phyloP scores from a whole-genome alignment of 2,329 filamentous ascomycete genomes.

The Alternaria sp. region DNA sequence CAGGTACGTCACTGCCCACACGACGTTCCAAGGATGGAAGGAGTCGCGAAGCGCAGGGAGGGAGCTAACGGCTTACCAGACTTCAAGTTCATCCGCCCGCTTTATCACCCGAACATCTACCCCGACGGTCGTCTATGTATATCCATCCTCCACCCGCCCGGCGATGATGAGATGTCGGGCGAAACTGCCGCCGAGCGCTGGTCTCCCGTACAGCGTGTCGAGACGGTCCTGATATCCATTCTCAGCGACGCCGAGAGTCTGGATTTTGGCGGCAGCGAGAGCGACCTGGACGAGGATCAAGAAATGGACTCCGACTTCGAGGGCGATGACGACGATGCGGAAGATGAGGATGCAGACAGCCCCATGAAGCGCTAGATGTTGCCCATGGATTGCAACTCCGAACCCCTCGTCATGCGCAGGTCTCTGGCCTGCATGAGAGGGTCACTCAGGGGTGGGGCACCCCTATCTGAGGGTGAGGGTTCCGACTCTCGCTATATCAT shows the following conservation, averaged over 20 bases:
- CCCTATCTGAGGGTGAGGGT: neutral
- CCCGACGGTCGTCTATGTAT: constrained; percentile 90
- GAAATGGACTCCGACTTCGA: constrained; percentile 67
- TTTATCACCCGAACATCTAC: constrained; percentile 96
- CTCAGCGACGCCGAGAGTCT: constrained; percentile 68
- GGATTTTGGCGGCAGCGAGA: constrained; percentile 73
- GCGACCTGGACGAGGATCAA: constrained; percentile 62
- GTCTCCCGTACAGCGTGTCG: constrained; percentile 92
- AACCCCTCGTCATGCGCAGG: neutral
- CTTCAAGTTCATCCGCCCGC: constrained; percentile 81
- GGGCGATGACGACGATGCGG: constrained; percentile 55
- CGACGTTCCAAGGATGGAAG: constrained; percentile 1
- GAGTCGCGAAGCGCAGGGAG: neutral
- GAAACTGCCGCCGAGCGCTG: constrained; percentile 90
- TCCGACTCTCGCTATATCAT: neutral
- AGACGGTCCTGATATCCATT: constrained; percentile 92
- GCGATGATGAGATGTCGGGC: constrained; percentile 91
- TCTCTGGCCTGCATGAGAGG: neutral
- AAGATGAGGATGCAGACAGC: constrained; percentile 41
- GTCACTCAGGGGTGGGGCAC: constrained; percentile 5
- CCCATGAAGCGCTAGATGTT: constrained; percentile 19
- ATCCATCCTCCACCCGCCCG: constrained; percentile 91
- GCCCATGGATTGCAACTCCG: neutral
- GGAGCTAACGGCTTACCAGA: constrained; percentile 54
- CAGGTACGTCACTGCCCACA: constrained; percentile 58